Evolutionary conservation across 352 stramenopile genomes (phyloP), one percentile per base, ranked within the genome.

Genomic region (Globisporangium abappressorium): DNA sequence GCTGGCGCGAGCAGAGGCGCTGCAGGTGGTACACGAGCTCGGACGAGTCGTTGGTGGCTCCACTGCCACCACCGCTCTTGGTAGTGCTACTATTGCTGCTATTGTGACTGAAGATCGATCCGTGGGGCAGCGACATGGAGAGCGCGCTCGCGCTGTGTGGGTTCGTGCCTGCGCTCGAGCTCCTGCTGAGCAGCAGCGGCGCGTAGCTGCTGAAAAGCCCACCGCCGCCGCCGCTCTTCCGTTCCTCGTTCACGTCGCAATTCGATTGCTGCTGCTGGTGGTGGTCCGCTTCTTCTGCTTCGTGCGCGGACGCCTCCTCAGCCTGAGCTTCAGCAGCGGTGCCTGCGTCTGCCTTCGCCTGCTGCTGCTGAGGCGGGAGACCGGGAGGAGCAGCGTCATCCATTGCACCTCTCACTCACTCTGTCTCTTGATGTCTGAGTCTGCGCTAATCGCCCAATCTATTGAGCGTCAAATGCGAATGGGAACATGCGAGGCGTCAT

Each of bases 21-120:
- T 91, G 82, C 7, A 92, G 71, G 54, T 90, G 82, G 18, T 70
- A 61, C 41, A 91, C 81, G 33, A 94, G 71, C 57, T 92, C 83
- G n/a, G 62, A 62, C 54, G 59, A 71, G 3, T 57, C 55, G 26
- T 30, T 33, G 30, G 30, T 30, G 33, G 56, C 11, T 62, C 56
- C 30, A 28, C 28, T 33, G 9, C 26, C 12, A 41, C 30, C 12
- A 41, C 30, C 12, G 3, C n/a, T 46, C 7, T 36, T 59, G 61
- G 36, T 9, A 43, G 36, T 43, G 12, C 36, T 46, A 53, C 33
- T 62, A 26, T 38, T 69, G 43, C n/a, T 65, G 43, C 7, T 36
- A 24, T n/a, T 38, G 24, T 68, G 54, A 9, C 34, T 56, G 55
- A 68, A 68, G 1, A 53, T 62, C 26, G 63, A 68, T 18, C 63